Evolutionary conservation across 2,329 filamentous ascomycete genomes (phyloP), one percentile per base, ranked within the genome.

Genomic region (Colletotrichum salicis): DNA sequence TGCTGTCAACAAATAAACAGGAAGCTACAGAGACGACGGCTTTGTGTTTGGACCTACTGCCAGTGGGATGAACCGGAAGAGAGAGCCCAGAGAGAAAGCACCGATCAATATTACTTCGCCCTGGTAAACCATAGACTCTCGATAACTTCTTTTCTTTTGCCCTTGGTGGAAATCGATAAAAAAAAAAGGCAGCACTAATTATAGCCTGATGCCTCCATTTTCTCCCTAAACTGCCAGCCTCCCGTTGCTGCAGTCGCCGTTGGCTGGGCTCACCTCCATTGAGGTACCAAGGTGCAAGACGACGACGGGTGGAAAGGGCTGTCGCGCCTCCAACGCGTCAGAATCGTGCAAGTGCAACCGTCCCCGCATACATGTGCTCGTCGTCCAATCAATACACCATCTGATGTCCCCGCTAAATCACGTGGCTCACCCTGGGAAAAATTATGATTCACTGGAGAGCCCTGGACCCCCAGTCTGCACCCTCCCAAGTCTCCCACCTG

Each of bases 281-380:
- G n/a, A n/a, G n/a, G n/a, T n/a, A n/a, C n/a, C n/a, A n/a, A n/a
- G n/a, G n/a, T n/a, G n/a, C n/a, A 37, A 37, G 22, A 41, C 35
- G 56, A 68, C 41, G 27, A 24, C 13, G n/a, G 59, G 12, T 37
- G 61, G 35, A 56, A 41, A 54, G 45, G 27, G 31, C 24, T 27
- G 58, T 52, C 73, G 73, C 73, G 73, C 51, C 55, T 64, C 60
- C 31, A 62, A 71, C 73, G 71, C 73, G 73, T 71, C 67, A 69
- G 55, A 58, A 58, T 69, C 73, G 73, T 74, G 73, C 60, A 67
- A 35, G 45, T 59, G 45, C 45, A 56, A 37, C 56, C 13, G 22
- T 51, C 57, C 57, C 37, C 67, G 64, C 67, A 72, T 54, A 4
- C 57, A 12, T 5, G 15, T 11, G 27, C 31, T 35, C 31, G 13